These are phyloP conservation scores for Dactylonectria estremocensis DNA, from an alignment of 2,329 filamentous ascomycete genomes.

Conservation along the genomic window DNA sequence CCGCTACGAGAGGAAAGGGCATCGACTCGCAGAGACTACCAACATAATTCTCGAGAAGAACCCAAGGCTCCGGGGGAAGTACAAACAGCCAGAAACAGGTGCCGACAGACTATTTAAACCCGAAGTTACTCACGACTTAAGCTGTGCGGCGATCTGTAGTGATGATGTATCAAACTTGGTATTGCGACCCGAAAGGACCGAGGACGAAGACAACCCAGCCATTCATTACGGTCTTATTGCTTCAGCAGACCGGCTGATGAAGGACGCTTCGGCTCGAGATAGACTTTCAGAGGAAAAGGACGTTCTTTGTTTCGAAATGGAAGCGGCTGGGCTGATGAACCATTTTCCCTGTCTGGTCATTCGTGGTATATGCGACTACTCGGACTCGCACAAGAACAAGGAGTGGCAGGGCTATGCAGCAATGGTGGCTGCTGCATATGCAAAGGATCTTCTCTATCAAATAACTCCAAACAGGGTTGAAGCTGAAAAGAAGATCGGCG, in stretches of 20 bases:
- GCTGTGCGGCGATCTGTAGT: not conserved
- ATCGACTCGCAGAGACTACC: constrained; percentile 19
- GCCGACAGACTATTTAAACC: not conserved
- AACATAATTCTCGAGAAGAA: not conserved
- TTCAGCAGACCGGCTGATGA: not conserved
- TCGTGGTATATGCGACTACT: not conserved
- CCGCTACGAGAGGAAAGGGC: constrained; percentile 15
- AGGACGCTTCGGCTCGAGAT: not conserved
- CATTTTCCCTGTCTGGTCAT: not conserved
- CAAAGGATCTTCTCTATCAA: not conserved
- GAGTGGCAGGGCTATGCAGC: not conserved
- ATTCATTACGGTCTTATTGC: not conserved
- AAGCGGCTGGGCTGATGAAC: not conserved
- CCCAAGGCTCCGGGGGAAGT: not conserved
- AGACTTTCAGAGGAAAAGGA: not conserved
- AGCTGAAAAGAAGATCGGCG: not conserved
- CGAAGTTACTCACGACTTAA: not conserved
- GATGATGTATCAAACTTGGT: not conserved
- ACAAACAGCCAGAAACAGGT: not conserved
- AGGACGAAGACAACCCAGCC: not conserved
- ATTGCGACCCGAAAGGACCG: not conserved
- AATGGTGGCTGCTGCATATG: not conserved
- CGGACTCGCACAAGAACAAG: not conserved
- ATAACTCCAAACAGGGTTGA: not conserved
- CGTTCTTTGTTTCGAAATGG: not conserved